phyloP scores from a whole-genome alignment of 2,329 filamentous ascomycete species.

The Colletotrichum echinochloae region DNA sequence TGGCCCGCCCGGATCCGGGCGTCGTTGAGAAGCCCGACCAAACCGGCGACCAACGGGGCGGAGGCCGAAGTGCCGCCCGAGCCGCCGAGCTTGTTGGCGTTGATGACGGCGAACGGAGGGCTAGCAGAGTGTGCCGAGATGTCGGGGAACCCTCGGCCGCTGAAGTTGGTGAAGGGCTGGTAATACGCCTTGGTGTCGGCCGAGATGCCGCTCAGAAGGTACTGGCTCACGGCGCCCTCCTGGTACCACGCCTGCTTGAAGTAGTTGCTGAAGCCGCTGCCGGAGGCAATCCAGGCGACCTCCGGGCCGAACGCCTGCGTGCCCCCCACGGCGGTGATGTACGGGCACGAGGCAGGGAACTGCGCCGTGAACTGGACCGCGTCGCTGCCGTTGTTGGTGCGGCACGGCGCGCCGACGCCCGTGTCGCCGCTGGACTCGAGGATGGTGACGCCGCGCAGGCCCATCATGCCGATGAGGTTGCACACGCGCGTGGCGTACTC shows the following conservation, averaged over 20 bases:
- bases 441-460: slow-evolving; percentile 71
- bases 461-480: slow-evolving; percentile 71
- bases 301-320: slow-evolving; percentile 65
- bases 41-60: slow-evolving; percentile 70
- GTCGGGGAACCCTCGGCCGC: slow-evolving; percentile 71
- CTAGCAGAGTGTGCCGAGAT: slow-evolving; percentile 65
- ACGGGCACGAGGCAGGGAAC: slow-evolving; percentile 59
- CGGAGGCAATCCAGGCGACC: slow-evolving; percentile 63
- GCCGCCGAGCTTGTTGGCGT: slow-evolving; percentile 43
- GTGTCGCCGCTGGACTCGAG: slow-evolving; percentile 72
- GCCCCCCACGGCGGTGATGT: slow-evolving; percentile 68
- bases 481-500: slow-evolving; percentile 70
- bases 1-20: slow-evolving; percentile 67
- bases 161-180: slow-evolving; percentile 56
- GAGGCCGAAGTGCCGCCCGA: slow-evolving; percentile 62
- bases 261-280: slow-evolving; percentile 63
- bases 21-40: slow-evolving; percentile 75
- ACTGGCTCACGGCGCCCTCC: slow-evolving; percentile 60
- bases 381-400: slow-evolving; percentile 62
- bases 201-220: slow-evolving; percentile 46
- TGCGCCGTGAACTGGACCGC: slow-evolving; percentile 39
- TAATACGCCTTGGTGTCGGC: slow-evolving; percentile 60
- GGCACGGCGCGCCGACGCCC: slow-evolving; percentile 65
- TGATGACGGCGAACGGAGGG: slow-evolving; percentile 43
- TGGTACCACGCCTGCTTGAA: slow-evolving; percentile 59